Conservation (phyloP, 176 grass and related monocot species). For the Bonia amplexicaulis region DNA sequence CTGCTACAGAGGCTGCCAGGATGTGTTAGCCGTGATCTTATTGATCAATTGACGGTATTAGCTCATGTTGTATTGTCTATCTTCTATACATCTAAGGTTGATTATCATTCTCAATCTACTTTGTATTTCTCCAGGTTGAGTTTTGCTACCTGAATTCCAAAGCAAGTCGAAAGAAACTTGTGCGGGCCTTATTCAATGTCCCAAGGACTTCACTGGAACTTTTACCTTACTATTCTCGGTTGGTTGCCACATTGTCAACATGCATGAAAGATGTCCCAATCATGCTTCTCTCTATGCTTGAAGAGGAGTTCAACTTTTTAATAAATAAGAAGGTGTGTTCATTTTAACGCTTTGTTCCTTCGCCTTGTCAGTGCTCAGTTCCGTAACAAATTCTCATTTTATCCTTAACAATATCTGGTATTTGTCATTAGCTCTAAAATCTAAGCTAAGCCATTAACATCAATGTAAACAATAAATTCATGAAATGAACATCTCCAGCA, state of each 20-base stretch:
- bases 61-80: slow-evolving; percentile 11
- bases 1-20: slow-evolving; percentile 83
- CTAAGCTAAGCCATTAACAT: neutral
- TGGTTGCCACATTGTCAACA: slow-evolving; percentile 84
- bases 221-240: slow-evolving; percentile 92
- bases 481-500: neutral
- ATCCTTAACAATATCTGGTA: neutral
- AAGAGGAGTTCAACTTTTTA: slow-evolving; percentile 97
- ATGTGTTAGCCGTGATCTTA: slow-evolving; percentile 96
- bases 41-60: slow-evolving; percentile 91
- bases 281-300: slow-evolving; percentile 82
- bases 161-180: slow-evolving; percentile 96
- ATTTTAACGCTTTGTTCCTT: neutral
- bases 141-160: slow-evolving; percentile 99
- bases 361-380: slow-evolving; percentile 17
- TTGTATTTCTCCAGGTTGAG: slow-evolving; percentile 65
- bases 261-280: slow-evolving; percentile 93
- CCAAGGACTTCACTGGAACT: slow-evolving; percentile 93
- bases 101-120: slow-evolving; percentile 28
- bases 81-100: neutral
- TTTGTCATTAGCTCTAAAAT: slow-evolving; percentile 12
- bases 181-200: slow-evolving; percentile 72
- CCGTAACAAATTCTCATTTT: neutral
- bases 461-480: neutral
- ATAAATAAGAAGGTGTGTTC: slow-evolving; percentile 94